Base-by-base conservation (phyloP, 108 stramenopile species). In the Pseudonitzschia multiseries region DNA sequence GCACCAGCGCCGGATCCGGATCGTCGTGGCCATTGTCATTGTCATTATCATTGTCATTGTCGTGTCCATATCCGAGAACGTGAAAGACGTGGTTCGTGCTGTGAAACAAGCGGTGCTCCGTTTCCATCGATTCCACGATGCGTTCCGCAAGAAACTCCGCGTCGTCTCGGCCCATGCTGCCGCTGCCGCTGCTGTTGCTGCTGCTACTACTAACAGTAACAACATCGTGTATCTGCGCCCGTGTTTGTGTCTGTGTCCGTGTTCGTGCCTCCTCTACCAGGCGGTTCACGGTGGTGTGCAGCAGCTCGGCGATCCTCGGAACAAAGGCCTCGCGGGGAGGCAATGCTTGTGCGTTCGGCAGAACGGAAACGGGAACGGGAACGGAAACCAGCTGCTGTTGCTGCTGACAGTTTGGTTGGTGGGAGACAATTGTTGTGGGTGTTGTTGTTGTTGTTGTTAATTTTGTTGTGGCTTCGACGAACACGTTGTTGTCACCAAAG, bases 31-130 rank as follows among this genome's bases (percentile, higher is more conserved):
- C 4, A 0, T 56, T 65, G 26, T 70, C 43, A 31, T 2, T 3
- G 46, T 5, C 46, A 2, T 10, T 18, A 10, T 10, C 4, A 0
- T 56, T 65, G 26, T 70, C 43, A 31, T 2, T 3, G 46, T 5
- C 46, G 17, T 10, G 1, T 3, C 46, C 4, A 0, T 56, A 60
- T 21, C 65, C 43, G 42, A 81, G 67, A 20, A 87, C 70, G 62
- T 84, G 81, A 73, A 83, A 87, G 50, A 83, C 80, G 60, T 87
- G 86, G 52, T 74, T 62, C 50, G 84, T 83, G 48, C 73, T 73
- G 60, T 87, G 86, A 57, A 79, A 87, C 26, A 77, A 71, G 15
- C 86, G 77, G 6, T 66, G 42, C 24, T 31, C 15, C 17, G 71
- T 83, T 0, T 69, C 69, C 86, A 87, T 87, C 65, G 77, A 78